Base-by-base conservation (phyloP, 2,329 filamentous ascomycete genomes). In the Orbilia javanica region DNA sequence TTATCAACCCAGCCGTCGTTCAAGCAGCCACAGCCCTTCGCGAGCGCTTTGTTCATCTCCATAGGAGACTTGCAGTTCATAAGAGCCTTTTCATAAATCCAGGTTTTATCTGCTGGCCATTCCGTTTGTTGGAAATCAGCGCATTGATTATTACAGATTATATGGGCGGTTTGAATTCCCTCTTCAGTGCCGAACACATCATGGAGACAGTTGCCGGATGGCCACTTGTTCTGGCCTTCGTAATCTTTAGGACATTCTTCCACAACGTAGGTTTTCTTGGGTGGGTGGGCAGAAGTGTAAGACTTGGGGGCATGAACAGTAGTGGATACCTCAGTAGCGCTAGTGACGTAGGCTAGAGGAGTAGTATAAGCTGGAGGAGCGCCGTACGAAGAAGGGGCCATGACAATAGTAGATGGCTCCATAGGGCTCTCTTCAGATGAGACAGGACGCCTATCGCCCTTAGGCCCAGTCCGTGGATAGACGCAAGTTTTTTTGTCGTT, bases 1-100 rank as follows among this genome's bases (percentile, higher is more conserved):
- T 22, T 39, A 6, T 29, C 25, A 4, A 62, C 18, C 67, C 67
- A 78, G 5, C 74, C 74, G 36, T 63, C 15, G 31, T 72, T 78
- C 7, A 78, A 11, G 36, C 74, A 78, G 5, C 74, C 74, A 20
- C 74, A 78, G 3, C 74, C 74, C 15, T 53, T 57, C 3, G 62
- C 60, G 1, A 78, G 53, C 5, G 74, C 74, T 2, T 39, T 13
- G 25, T 55, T 63, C 0, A 78, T 13, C 20, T 27, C 39, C 4
- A 44, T 29, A 1, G 46, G 6, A 4, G 44, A 39, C 22, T 48
- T 50, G 29, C 74, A 78, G 5, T 39, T 64, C 1, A 22, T 20
- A 7, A 48, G 8, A 10, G 52, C 74, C 4, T 29, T 31, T 4
- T 46, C 8, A 18, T 72, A 78, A 1, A 29, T 6, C 2, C 20